Conservation (phyloP, 495 filamentous ascomycete genomes). For the Schizothecium vesticola region DNA sequence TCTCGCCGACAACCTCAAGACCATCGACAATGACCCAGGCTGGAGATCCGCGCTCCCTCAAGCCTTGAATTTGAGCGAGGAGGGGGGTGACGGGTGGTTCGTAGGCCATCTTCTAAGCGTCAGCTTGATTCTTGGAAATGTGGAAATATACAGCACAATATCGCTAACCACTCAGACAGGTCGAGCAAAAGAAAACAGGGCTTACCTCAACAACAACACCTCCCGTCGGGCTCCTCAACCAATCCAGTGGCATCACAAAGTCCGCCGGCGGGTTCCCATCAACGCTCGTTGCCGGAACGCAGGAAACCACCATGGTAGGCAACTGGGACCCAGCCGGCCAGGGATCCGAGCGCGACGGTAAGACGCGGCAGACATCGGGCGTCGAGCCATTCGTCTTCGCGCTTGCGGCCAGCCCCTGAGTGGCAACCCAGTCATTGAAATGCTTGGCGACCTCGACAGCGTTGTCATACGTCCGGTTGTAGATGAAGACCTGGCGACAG, state of each 20-base stretch:
- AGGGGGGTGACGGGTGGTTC: conserved; percentile 68
- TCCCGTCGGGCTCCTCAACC: conserved; percentile 71
- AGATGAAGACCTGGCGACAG: conserved; percentile 73
- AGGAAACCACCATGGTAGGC: conserved; percentile 72
- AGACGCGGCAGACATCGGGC: conserved; percentile 52
- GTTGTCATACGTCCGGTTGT: conserved; percentile 59
- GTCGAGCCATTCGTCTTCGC: background rate
- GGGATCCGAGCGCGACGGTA: conserved; percentile 51
- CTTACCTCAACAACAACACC: conserved; percentile 70
- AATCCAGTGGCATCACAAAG: conserved; percentile 68
- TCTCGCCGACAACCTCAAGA: conserved; percentile 71
- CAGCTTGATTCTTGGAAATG: background rate
- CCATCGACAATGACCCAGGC: conserved; percentile 78
- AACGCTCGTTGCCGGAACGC: conserved; percentile 65
- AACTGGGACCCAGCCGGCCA: conserved; percentile 62
- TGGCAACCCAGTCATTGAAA: conserved; percentile 52
- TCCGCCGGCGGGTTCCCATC: conserved; percentile 60
- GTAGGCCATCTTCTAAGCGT: conserved; percentile 54
- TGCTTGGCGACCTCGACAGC: conserved; percentile 64
- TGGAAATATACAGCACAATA: conserved; percentile 1
- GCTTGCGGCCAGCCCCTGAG: conserved; percentile 22
- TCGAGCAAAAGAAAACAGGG: background rate
- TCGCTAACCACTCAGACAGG: too few relatives aligned
- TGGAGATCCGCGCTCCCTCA: conserved; percentile 51
- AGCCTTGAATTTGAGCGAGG: conserved; percentile 52